Evolutionary conservation across 371 early-diverging fungal genomes (phyloP), one percentile per base, ranked within the genome.

Genomic region (Mucor plumbeus): DNA sequence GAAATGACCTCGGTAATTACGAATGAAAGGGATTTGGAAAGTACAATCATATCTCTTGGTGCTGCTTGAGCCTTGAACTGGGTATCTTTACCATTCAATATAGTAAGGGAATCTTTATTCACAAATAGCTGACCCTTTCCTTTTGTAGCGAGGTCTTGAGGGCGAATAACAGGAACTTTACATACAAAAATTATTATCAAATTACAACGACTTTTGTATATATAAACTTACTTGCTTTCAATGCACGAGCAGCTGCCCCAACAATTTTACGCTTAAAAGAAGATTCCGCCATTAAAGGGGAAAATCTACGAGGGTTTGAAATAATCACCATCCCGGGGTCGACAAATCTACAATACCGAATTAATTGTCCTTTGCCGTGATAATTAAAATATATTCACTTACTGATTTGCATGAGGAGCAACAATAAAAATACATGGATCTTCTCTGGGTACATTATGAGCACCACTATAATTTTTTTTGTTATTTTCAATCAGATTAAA

Each of bases 321-420:
- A 83, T 82, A 33, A 92, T 80, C 14, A 94, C 86, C 76, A 94
- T 84, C n/a, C 92, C 76, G 4, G 93, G 93, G 74, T 93, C 93
- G 31, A 94, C 82, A 73, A 93, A 93, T 62, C 74, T 74, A 21
- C 9, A 17, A 19, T 5, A 9, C 9, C 35, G 15, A 19, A 33
- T 47, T 9, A 36, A 13, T 21, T 36, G 17, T 33, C n/a, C 11
- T 39, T 8, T 59, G 10, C 55, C 11, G 1, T 50, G 10, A 7
- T 33, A 43, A 10, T 26, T 8, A 33, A 13, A 11, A 7, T 50
- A n/a, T 14, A 35, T 55, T 50, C 17, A 77, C 70, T 77, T 84
- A 86, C 76, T 95, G 95, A 76, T 94, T 94, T 41, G 91, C 90
- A 83, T 95, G 95, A 47, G 95, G 95, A 0, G 92, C 95, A 15